A percentile compares a stretch with the other conserved stretches of the same genome.
These are phyloP conservation scores for Trichosanthes truncata DNA, from an alignment of 306 rosid genomes.

Conservation along the genomic window DNA sequence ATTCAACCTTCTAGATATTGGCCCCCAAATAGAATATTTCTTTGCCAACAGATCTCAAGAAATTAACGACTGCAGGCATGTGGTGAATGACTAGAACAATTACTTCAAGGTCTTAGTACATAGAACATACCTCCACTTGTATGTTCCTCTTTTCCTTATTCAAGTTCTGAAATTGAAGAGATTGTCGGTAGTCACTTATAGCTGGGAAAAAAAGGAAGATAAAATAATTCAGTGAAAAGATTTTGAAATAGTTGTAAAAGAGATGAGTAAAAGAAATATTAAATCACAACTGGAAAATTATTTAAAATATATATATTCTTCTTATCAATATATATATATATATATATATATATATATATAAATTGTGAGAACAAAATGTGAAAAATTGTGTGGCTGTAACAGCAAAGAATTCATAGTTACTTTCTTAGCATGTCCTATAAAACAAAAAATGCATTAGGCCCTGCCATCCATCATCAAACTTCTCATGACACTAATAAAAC, in stretches of 20 bases:
- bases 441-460: neutral
- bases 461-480: neutral
- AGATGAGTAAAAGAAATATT: neutral
- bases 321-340: too few relatives aligned
- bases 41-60: neutral
- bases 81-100: neutral
- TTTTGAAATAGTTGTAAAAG: neutral
- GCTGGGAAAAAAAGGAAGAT: constrained; percentile 35
- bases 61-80: neutral
- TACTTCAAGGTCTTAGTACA: neutral
- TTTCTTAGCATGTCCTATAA: neutral
- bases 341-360: too few relatives aligned
- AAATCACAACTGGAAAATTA: neutral
- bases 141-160: constrained; percentile 95
- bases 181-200: constrained; percentile 83
- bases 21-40: neutral
- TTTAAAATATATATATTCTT: neutral
- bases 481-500: neutral
- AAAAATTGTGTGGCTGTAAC: neutral
- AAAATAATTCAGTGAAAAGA: neutral
- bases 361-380: neutral
- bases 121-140: constrained; percentile 54
- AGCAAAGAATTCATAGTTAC: neutral
- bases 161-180: constrained; percentile 88
- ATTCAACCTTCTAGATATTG: neutral